Evolutionary conservation across 2,329 filamentous ascomycete genomes (phyloP), one percentile per base, ranked within the genome.

Genomic region (Hymenotorrendiella dingleyae): DNA sequence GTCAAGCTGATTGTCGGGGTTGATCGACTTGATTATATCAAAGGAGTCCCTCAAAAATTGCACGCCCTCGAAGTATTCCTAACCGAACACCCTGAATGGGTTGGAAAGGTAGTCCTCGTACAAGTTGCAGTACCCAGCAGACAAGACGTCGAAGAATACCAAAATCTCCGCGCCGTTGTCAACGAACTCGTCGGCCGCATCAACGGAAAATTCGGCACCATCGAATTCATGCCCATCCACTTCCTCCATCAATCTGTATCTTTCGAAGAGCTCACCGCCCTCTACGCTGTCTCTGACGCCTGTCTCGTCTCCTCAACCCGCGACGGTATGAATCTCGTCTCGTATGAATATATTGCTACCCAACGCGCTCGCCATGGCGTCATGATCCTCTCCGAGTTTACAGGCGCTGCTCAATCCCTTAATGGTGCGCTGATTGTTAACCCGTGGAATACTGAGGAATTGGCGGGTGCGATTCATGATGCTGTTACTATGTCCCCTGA

Each of bases 221-320:
- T 97, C 59, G 91, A 97, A 65, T 97, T 96, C 69, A 96, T 94
- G 84, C 93, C 93, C 1, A 97, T 98, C 56, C 93, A 97, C 67
- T 97, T 96, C 70, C 82, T 97, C 58, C 93, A 97, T 70, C 94
- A 96, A 68, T 94, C 87, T 4, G 89, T 97, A 60, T 81, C 81
- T 36, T 96, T 97, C 56, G 89, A 96, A 55, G 93, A 97, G 67
- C 79, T 98, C 26, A 90, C 94, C 37, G 90, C 90, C 0, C 76
- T 97, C 7, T 97, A 97, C 62, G 86, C 88, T 12, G 84, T 94
- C 17, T 93, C 88, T 3, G 93, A 96, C 61, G 86, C 88, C 33
- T 95, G 90, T 62, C 77, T 97, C 11, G 91, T 94, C 27, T 94
- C 86, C 7, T 96, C 86, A 3, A 97, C 87, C n/a, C 84, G 93